phyloP scores from a whole-genome alignment of 78 protist species.

The Dictyostelium intermedium region DNA sequence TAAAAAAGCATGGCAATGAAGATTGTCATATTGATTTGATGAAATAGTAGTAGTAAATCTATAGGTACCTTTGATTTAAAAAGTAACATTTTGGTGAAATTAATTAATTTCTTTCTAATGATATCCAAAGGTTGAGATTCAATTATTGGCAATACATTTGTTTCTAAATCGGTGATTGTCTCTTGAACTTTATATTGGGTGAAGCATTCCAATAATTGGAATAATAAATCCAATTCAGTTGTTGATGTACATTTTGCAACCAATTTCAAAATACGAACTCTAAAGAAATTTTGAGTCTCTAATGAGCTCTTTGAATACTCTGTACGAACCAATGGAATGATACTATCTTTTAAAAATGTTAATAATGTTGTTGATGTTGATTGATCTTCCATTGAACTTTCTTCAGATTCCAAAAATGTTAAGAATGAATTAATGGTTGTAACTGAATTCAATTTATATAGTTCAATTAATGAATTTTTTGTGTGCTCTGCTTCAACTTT shows the following conservation, averaged over 20 bases:
- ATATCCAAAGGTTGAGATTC: not conserved
- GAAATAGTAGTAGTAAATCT: not conserved
- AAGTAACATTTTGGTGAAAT: not conserved
- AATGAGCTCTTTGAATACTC: conserved; percentile 19
- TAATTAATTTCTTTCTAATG: not conserved
- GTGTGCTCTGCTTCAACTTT: conserved; percentile 32
- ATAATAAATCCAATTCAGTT: conserved; percentile 15
- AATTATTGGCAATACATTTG: not conserved
- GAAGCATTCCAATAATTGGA: conserved; percentile 48
- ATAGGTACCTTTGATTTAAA: conserved; percentile 13
- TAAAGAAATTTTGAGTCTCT: conserved; percentile 41
- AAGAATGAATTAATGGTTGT: conserved; percentile 22
- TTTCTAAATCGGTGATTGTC: not conserved
- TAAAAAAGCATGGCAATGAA: too few relatives aligned
- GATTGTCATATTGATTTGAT: too few relatives aligned
- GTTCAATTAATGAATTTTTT: conserved; percentile 4
- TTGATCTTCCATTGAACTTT: conserved; percentile 2
- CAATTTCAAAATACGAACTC: conserved; percentile 35
- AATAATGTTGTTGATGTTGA: not conserved
- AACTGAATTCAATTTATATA: conserved; percentile 52
- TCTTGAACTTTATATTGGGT: conserved; percentile 17
- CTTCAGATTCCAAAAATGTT: conserved; percentile 23
- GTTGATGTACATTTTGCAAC: not conserved
- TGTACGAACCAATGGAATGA: conserved; percentile 19
- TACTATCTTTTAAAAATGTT: not conserved